These are phyloP conservation scores for Arthrobotrys iridis DNA, from an alignment of 2,329 filamentous ascomycete genomes.

Conservation along the genomic window DNA sequence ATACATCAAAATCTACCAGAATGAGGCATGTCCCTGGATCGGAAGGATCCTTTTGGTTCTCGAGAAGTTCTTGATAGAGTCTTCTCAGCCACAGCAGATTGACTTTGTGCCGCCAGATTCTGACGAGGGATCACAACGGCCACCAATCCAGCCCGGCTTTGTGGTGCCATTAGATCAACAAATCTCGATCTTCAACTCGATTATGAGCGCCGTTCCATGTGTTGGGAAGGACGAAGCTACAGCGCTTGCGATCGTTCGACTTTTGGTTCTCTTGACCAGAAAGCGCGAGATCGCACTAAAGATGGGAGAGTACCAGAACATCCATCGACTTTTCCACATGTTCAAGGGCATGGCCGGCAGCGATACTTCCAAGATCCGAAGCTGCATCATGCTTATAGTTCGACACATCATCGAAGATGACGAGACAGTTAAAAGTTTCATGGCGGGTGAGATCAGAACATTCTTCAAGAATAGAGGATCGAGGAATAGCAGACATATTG, in stretches of 20 bases:
- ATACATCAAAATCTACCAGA: slow-evolving; percentile 79
- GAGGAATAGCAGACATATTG: slow-evolving; percentile 67
- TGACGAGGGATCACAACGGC: slow-evolving; percentile 64
- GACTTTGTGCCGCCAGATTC: slow-evolving; percentile 63
- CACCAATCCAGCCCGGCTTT: slow-evolving; percentile 68
- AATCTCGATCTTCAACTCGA: slow-evolving; percentile 74
- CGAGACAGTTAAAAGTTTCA: slow-evolving; percentile 86
- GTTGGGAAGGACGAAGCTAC: slow-evolving; percentile 88
- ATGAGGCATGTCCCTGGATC: slow-evolving; percentile 91
- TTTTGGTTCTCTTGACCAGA: slow-evolving; percentile 88
- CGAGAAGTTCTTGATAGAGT: slow-evolving; percentile 88
- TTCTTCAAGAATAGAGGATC: slow-evolving; percentile 69
- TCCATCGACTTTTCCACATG: slow-evolving; percentile 93
- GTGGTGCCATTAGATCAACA: slow-evolving; percentile 74
- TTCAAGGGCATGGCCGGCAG: slow-evolving; percentile 86
- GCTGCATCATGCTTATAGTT: slow-evolving; percentile 82
- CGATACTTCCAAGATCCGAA: slow-evolving; percentile 78
- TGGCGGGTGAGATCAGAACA: slow-evolving; percentile 86
- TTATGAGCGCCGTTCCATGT: slow-evolving; percentile 84
- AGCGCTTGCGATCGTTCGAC: slow-evolving; percentile 81
- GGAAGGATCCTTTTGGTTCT: slow-evolving; percentile 88
- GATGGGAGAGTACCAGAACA: slow-evolving; percentile 85
- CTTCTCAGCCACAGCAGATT: slow-evolving; percentile 73
- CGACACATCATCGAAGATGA: slow-evolving; percentile 96
- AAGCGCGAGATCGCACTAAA: slow-evolving; percentile 76